These are phyloP conservation scores for Arachis hypogaea DNA, from an alignment of 306 rosid genomes.

Conservation along the genomic window DNA sequence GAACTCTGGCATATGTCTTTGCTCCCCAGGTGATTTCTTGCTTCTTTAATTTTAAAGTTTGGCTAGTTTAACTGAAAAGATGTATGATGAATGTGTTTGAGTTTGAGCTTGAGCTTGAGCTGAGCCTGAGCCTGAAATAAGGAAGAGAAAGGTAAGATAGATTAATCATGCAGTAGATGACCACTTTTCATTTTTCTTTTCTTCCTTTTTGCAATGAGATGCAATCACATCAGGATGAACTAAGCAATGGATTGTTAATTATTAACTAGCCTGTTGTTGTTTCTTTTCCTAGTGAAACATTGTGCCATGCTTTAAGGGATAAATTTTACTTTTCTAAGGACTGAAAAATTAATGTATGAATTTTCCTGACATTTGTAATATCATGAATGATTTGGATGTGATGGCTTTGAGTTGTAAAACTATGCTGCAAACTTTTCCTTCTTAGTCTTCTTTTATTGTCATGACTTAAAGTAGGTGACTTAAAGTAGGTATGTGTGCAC, in stretches of 20 bases:
- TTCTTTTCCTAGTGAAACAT: neutral
- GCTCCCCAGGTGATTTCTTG: conserved; percentile 88
- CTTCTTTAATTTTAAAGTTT: conserved; percentile 14
- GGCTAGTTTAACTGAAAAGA: conserved; percentile 19
- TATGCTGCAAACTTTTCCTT: conserved; percentile 15
- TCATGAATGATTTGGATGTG: neutral
- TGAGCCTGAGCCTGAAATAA: conserved; percentile 18
- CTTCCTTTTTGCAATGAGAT: neutral
- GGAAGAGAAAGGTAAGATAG: neutral
- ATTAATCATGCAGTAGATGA: conserved; percentile 3
- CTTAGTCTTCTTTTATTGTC: neutral
- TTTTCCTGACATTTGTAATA: conserved; percentile 10
- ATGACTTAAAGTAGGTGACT: conserved; percentile 10
- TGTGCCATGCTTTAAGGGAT: neutral
- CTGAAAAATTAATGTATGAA: neutral
- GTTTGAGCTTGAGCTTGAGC: neutral
- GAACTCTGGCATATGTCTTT: conserved; percentile 79
- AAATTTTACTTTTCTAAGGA: conserved; percentile 13
- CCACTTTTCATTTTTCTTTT: neutral
- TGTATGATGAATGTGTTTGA: conserved; percentile 22
- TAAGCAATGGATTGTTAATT: neutral
- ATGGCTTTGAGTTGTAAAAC: neutral
- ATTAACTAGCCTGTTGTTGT: neutral
- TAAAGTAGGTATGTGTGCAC: neutral
- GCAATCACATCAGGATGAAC: conserved; percentile 5